Conservation (phyloP, 495 filamentous ascomycete species). For the Geopyxis carbonaria region DNA sequence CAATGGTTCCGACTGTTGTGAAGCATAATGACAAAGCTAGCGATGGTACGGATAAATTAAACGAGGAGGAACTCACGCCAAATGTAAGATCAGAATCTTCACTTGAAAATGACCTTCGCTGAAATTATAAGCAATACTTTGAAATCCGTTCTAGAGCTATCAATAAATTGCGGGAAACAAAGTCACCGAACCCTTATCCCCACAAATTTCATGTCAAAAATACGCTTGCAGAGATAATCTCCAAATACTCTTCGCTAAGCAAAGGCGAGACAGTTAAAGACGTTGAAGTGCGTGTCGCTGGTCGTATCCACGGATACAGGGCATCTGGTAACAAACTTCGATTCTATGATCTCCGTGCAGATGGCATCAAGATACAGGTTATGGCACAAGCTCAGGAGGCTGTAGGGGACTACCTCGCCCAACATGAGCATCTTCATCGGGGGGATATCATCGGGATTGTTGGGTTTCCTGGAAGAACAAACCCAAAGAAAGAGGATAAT, state of each 20-base stretch:
- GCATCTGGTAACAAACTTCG: conserved; percentile 64
- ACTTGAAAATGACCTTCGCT: background rate
- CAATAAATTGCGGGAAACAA: conserved; percentile 66
- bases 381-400: conserved; percentile 72
- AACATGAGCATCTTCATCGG: conserved; percentile 77
- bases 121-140: conserved; percentile 64
- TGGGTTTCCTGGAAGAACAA: conserved; percentile 76
- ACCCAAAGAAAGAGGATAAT: conserved; percentile 64
- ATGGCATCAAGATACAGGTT: conserved; percentile 74
- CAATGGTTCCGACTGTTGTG: conserved; percentile 49
- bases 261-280: conserved; percentile 70
- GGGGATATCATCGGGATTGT: conserved; percentile 83
- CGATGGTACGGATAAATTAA: conserved; percentile 50
- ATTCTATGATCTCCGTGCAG: conserved; percentile 82
- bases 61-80: conserved; percentile 69
- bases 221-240: conserved; percentile 58
- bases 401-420: conserved; percentile 29
- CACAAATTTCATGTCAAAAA: conserved; percentile 89
- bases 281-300: conserved; percentile 54
- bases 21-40: conserved; percentile 25
- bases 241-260: conserved; percentile 56
- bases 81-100: conserved; percentile 42
- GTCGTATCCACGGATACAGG: conserved; percentile 79
- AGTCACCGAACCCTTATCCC: conserved; percentile 78
- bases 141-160: conserved; percentile 78